phyloP scores from a whole-genome alignment of 345 rosid species.

The Salix caprea region DNA sequence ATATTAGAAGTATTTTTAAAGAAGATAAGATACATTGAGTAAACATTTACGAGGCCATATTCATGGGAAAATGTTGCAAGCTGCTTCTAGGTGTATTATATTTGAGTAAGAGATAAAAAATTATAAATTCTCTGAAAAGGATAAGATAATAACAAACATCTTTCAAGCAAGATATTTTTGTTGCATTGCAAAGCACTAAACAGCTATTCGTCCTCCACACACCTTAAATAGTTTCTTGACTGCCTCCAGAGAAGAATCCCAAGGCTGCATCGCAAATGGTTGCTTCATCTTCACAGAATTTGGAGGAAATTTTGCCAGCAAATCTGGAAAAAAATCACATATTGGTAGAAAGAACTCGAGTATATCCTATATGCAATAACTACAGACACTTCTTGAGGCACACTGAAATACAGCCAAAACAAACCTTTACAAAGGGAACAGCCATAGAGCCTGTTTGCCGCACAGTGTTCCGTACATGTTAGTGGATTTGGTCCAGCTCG shows the following conservation, averaged over 20 bases:
- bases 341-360: constrained; percentile 10
- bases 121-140: background rate
- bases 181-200: constrained; percentile 1
- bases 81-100: background rate
- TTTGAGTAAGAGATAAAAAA: background rate
- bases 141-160: background rate
- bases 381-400: constrained; percentile 7
- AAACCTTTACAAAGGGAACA: constrained; percentile 87
- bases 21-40: background rate
- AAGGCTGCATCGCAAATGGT: constrained; percentile 72
- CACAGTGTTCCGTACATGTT: constrained; percentile 60
- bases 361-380: constrained; percentile 1
- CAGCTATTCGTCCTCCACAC: constrained; percentile 8
- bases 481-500: constrained; percentile 56
- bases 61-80: background rate
- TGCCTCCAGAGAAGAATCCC: constrained; percentile 72
- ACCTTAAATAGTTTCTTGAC: constrained; percentile 97
- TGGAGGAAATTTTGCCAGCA: constrained; percentile 87
- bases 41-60: background rate
- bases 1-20: too few species aligned
- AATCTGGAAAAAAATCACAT: constrained; percentile 52
- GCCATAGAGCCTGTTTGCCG: constrained; percentile 41
- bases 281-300: constrained; percentile 71
- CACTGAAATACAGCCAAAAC: constrained; percentile 16
- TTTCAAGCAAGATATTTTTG: constrained; percentile 2